These are phyloP conservation scores for Punctularia strigosozonata DNA, from an alignment of 768 basidiomycete species.

Conservation along the genomic window DNA sequence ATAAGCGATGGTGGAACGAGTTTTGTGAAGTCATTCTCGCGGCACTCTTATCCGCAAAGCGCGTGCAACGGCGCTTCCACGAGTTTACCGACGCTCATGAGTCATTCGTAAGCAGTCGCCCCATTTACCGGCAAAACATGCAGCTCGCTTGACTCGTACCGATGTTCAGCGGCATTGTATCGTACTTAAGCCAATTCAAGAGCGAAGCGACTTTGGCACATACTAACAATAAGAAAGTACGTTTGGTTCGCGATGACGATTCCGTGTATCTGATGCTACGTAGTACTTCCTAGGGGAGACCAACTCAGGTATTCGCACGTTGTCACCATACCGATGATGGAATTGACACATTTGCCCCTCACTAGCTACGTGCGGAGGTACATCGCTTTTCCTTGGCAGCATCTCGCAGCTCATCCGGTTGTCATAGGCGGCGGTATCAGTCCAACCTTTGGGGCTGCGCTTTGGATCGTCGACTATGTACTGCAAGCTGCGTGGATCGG, in stretches of 20 bases:
- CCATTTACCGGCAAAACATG: background rate
- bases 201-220: conserved; percentile 22
- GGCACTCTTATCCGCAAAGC: conserved; percentile 26
- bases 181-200: conserved; percentile 20
- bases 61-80: conserved; percentile 25
- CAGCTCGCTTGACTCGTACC: background rate
- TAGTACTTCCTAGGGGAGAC: conserved; percentile 28
- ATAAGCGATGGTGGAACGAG: conserved; percentile 13
- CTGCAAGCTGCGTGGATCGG: conserved; percentile 25
- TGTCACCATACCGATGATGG: too few relatives aligned
- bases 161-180: conserved; percentile 20
- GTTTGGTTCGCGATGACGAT: too few relatives aligned
- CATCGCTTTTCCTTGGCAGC: too few relatives aligned
- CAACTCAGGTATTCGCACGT: conserved; percentile 28
- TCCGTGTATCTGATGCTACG: too few relatives aligned
- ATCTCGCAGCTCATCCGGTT: too few relatives aligned
- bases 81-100: conserved; percentile 21
- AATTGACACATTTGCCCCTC: too few relatives aligned
- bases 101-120: conserved; percentile 18
- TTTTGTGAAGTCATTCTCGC: conserved; percentile 20
- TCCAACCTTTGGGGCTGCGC: conserved; percentile 26
- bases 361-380: too few relatives aligned
- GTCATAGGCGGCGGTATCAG: conserved; percentile 30
- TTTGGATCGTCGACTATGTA: conserved; percentile 30
- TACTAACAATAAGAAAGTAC: conserved; percentile 18